Evolutionary conservation across 2,329 filamentous ascomycete genomes (phyloP), one percentile per base, ranked within the genome.

Genomic region (Diaporthe caulivora): DNA sequence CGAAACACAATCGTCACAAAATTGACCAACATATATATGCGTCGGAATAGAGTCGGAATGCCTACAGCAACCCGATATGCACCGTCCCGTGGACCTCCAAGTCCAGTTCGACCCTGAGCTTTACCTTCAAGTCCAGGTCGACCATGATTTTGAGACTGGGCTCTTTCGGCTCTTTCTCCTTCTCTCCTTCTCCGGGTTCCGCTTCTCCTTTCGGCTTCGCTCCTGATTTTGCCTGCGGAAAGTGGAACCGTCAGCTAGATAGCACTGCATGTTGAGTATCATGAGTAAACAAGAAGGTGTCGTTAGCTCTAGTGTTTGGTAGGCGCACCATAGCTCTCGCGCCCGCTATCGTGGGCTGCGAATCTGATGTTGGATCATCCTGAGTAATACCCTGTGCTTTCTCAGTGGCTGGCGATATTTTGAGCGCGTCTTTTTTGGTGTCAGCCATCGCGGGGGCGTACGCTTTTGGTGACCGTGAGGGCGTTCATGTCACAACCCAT

Each of bases 51-150:
- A 34, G 15, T 34, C 29, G 11, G 53, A 55, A 18, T 29, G 29
- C 53, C 53, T 55, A 55, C 53, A 55, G 29, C 29, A 55, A 31
- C 7, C 53, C 53, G 4, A 55, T 34, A 8, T 55, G 26, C 29
- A 55, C 53, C 29, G 24, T 55, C 29, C 53, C 53, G 8, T 55
- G 53, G 29, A 55, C 53, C 53, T 55, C 53, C 53, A 55, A 34
- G 29, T 55, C 53, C 7, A 55, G 29, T 34, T 55, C 53, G 18
- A 55, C n/a, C 53, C 34, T 55, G 29, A 55, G 53, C 53, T 55
- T 55, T 17, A 55, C 53, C 9, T 11, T 26, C 29, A 55, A 29
- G 29, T 37, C 29, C 53, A 55, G 29, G 29, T 55, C 53, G 53
- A 55, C 21, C 29, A 26, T 55, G 15, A 55, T 55, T 5, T 55